These are phyloP conservation scores for Aspergillus transmontanensis DNA, from an alignment of 2,329 filamentous ascomycete genomes.

Conservation along the genomic window DNA sequence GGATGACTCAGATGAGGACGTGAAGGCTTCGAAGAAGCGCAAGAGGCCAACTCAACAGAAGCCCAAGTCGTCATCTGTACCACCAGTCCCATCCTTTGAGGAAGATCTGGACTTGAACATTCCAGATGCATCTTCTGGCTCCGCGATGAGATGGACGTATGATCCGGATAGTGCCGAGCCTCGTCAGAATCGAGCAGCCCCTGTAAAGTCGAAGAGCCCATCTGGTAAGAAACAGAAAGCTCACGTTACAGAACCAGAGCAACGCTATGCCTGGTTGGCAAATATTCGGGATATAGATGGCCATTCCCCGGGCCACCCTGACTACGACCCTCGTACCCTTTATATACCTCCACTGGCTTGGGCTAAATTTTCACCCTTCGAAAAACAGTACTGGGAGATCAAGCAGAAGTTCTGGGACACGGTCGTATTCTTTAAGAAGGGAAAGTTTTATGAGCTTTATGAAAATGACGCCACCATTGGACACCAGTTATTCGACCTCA, in stretches of 20 bases:
- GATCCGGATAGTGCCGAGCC: slow-evolving; percentile 62
- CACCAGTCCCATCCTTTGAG: slow-evolving; percentile 56
- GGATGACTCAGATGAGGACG: slow-evolving; percentile 79
- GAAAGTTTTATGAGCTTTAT: slow-evolving; percentile 98
- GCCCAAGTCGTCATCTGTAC: slow-evolving; percentile 35
- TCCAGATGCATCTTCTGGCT: slow-evolving; percentile 61
- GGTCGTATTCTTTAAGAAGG: slow-evolving; percentile 99
- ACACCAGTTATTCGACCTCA: slow-evolving; percentile 94
- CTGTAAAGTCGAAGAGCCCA: slow-evolving; percentile 36
- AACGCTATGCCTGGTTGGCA: slow-evolving; percentile 88
- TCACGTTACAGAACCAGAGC: slow-evolving; percentile 77
- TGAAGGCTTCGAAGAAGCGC: slow-evolving; percentile 66
- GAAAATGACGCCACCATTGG: slow-evolving; percentile 97
- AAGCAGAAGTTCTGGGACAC: slow-evolving; percentile 98
- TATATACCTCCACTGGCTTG: slow-evolving; percentile 82
- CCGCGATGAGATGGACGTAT: slow-evolving; percentile 80
- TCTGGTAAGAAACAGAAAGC: slow-evolving; percentile 64
- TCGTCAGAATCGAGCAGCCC: slow-evolving; percentile 50
- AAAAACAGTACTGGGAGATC: slow-evolving; percentile 99
- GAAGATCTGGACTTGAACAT: slow-evolving; percentile 61
- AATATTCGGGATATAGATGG: slow-evolving; percentile 82
- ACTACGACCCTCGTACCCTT: slow-evolving; percentile 89
- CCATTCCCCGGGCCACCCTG: slow-evolving; percentile 74
- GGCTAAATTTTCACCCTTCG: slow-evolving; percentile 85
- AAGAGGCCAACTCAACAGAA: slow-evolving; percentile 59